Base-by-base conservation (phyloP, 768 basidiomycete species). In the Suillus spraguei region DNA sequence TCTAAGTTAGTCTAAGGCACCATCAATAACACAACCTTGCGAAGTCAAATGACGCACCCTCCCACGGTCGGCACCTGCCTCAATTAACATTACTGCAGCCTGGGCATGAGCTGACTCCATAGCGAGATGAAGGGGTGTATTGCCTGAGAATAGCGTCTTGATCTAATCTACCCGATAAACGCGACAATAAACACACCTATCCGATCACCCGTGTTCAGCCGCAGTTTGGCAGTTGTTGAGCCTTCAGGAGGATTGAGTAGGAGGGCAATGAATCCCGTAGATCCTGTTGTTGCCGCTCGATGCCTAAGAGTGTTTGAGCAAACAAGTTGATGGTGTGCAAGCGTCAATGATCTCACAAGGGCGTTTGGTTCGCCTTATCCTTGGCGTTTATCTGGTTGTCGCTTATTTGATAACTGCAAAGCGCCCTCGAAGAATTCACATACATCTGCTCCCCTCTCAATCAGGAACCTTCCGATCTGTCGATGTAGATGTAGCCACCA, bases 31-130 rank as follows among this genome's bases (percentile, higher is more conserved):
- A 38, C 54, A 33, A 16, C 38, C 38, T 56, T 2, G 28, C 8
- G 36, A 47, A 28, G 49, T 33, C 2, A 38, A 22, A 47, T 35
- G 58, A 81, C 92, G 67, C 77, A 96, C 95, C 69, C 93, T 83
- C 67, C 85, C 85, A 36, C 97, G 88, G 81, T 98, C 97, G 9
- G 96, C 96, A 22, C 97, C 97, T 53, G 94, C 96, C 73, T 97
- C 94, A 64, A 99, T 97, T 59, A 99, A 83, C 58, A 91, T 75
- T 2, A 95, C 91, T 11, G 97, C 97, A 17, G 88, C 91, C 72
- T 94, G 89, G 16, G 93, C 97, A 72, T 98, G 92, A 20, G 90
- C 97, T 60, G 92, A 95, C 70, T 99, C 97, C 90, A 99, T 91
- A 20, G 97, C 96, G 38, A 99, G 86, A 81, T 99, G 97, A 42